Percentiles rank a stretch among this genome's conserved stretches.
phyloP scores from a whole-genome alignment of 1,284 basidiomycete genomes.

The Ganoderma lucidum region DNA sequence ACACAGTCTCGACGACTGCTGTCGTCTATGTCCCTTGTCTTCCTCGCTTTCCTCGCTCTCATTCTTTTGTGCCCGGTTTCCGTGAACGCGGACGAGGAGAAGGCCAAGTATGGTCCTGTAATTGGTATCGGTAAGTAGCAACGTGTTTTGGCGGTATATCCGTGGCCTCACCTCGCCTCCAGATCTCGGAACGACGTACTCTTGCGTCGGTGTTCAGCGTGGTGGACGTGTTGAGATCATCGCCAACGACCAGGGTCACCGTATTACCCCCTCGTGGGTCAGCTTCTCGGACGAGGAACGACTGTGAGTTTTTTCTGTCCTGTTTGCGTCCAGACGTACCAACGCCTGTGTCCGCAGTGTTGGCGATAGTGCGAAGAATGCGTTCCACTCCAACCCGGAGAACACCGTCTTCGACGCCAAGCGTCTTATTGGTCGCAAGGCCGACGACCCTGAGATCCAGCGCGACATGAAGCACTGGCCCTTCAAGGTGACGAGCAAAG shows the following conservation, averaged over 20 bases:
- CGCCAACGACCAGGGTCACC: slow-evolving; percentile 97
- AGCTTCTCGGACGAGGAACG: slow-evolving; percentile 92
- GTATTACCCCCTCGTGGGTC: slow-evolving; percentile 97
- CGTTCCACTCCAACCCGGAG: slow-evolving; percentile 84
- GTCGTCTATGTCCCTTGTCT: slow-evolving; percentile 69
- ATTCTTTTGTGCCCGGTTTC: slow-evolving; percentile 67
- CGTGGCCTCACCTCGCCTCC: slow-evolving; percentile 34
- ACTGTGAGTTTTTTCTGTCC: slow-evolving; percentile 58
- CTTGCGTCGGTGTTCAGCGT: slow-evolving; percentile 90
- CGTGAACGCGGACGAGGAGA: slow-evolving; percentile 63
- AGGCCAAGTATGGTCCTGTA: slow-evolving; percentile 86
- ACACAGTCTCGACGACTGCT: slow-evolving; percentile 64
- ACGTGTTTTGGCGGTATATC: not conserved
- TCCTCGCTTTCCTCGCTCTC: slow-evolving; percentile 71
- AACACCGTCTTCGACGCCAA: slow-evolving; percentile 99
- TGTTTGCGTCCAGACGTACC: not conserved
- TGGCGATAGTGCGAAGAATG: slow-evolving; percentile 84
- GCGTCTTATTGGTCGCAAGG: slow-evolving; percentile 93
- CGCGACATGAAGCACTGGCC: slow-evolving; percentile 91
- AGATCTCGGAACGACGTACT: slow-evolving; percentile 88
- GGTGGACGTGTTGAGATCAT: slow-evolving; percentile 96
- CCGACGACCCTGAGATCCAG: slow-evolving; percentile 81
- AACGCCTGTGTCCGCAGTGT: slow-evolving; percentile 52
- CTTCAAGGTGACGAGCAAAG: slow-evolving; percentile 82
- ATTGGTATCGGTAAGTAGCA: slow-evolving; percentile 92